Percentiles rank a stretch among this genome's conserved stretches.
phyloP scores from a whole-genome alignment of 2,329 filamentous ascomycete genomes.

The Neonectria hederae region DNA sequence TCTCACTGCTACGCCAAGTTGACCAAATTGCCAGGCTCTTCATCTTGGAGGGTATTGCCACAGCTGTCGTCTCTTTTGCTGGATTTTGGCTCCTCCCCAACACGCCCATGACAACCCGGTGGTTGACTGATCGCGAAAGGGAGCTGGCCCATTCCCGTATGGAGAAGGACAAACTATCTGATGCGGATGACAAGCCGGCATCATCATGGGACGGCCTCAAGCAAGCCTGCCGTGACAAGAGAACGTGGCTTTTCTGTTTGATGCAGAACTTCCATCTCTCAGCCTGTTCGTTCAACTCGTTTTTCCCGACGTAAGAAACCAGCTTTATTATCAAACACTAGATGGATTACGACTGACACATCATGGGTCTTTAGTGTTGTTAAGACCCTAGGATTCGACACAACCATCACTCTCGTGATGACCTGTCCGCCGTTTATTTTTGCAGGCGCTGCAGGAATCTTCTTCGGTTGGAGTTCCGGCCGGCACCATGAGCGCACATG shows the following conservation, averaged over 20 bases:
- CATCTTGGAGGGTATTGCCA: slow-evolving; percentile 65
- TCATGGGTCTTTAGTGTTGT: slow-evolving; percentile 48
- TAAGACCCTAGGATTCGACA: slow-evolving; percentile 58
- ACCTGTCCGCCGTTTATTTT: slow-evolving; percentile 63
- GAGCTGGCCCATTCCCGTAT: slow-evolving; percentile 58
- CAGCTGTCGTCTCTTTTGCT: slow-evolving; percentile 42
- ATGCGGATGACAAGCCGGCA: slow-evolving; percentile 48
- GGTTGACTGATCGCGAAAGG: slow-evolving; percentile 57
- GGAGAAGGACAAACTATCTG: slow-evolving; percentile 61
- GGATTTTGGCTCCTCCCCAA: slow-evolving; percentile 48
- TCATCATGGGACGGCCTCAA: slow-evolving; percentile 59
- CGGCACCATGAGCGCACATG: slow-evolving; percentile 58
- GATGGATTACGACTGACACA: not conserved
- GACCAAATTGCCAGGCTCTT: slow-evolving; percentile 35
- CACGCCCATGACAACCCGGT: slow-evolving; percentile 56
- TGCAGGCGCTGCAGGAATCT: slow-evolving; percentile 57
- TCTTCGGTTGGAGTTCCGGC: slow-evolving; percentile 60
- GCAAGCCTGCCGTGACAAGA: slow-evolving; percentile 59
- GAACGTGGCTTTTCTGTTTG: slow-evolving; percentile 62
- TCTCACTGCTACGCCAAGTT: not conserved
- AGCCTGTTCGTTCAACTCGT: slow-evolving; percentile 58
- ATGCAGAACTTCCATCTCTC: slow-evolving; percentile 67
- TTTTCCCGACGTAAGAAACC: slow-evolving; percentile 51
- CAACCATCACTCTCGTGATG: slow-evolving; percentile 60
- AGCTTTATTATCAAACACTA: fast-evolving